Evolutionary conservation across 495 filamentous ascomycete species (phyloP).

Genomic region (Pseudomonodictys pantanalensis): DNA sequence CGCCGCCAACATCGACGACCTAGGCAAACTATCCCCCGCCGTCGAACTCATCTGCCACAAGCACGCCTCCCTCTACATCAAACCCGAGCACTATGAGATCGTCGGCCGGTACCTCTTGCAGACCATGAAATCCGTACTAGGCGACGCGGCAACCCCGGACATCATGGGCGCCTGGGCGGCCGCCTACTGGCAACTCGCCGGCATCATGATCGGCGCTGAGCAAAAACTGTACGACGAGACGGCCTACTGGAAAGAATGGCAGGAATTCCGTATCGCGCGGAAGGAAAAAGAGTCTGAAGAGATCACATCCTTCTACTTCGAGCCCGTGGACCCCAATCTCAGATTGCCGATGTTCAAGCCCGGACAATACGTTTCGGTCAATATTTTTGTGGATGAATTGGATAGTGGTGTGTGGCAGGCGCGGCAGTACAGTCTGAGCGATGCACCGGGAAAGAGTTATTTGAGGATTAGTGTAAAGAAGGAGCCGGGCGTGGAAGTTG

Average conservation of each 20-base stretch:
- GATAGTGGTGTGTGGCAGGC: conserved; percentile 53
- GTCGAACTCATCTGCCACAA: conserved; percentile 75
- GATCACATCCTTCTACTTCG: conserved; percentile 70
- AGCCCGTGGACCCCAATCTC: conserved; percentile 57
- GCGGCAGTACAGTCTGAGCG: conserved; percentile 72
- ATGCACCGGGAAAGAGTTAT: conserved; percentile 54
- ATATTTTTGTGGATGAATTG: conserved; percentile 55
- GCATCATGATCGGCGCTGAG: conserved; percentile 66
- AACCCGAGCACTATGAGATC: conserved; percentile 64
- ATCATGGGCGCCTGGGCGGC: conserved; percentile 67
- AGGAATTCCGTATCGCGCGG: conserved; percentile 61
- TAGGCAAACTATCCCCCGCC: conserved; percentile 56
- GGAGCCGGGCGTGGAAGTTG: conserved; percentile 52
- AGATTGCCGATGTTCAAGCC: conserved; percentile 60
- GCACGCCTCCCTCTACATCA: conserved; percentile 68
- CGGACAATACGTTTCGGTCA: conserved; percentile 68
- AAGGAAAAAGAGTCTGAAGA: conserved; percentile 62
- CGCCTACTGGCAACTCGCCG: conserved; percentile 69
- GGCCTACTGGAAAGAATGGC: conserved; percentile 61
- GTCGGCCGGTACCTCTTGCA: conserved; percentile 66
- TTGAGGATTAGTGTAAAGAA: conserved; percentile 72
- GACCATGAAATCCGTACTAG: conserved; percentile 65
- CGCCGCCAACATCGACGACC: conserved; percentile 68
- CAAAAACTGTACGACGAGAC: conserved; percentile 56
- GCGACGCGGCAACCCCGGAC: conserved; percentile 61